These are phyloP conservation scores for Herpetospermum pedunculosum DNA, from an alignment of 306 rosid species.

Conservation along the genomic window DNA sequence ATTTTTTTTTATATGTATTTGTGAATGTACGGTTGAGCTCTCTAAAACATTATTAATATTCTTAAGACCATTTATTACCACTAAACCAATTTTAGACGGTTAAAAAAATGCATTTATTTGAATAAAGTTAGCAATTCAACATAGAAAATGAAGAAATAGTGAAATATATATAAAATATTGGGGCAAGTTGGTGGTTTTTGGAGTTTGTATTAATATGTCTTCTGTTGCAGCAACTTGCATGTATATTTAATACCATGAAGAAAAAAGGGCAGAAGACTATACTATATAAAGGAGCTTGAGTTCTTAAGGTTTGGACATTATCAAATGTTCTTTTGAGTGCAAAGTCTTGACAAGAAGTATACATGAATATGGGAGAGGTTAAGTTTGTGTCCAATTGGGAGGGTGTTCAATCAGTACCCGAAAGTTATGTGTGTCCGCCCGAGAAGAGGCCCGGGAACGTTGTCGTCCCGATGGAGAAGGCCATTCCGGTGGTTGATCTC, in stretches of 20 bases:
- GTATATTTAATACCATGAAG: not conserved
- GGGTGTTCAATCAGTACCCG: conserved; percentile 12
- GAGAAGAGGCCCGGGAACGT: conserved; percentile 23
- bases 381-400: conserved; percentile 25
- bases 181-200: not conserved
- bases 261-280: not conserved
- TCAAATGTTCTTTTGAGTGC: not conserved
- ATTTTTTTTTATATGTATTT: too few relatives aligned
- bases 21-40: too few relatives aligned
- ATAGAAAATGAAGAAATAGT: not conserved
- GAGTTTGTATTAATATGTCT: not conserved
- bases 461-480: not conserved
- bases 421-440: conserved; percentile 19
- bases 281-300: not conserved
- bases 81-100: too few relatives aligned
- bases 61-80: too few relatives aligned
- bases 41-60: too few relatives aligned
- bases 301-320: not conserved
- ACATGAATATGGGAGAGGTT: not conserved
- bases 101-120: too few relatives aligned
- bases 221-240: not conserved
- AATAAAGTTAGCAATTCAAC: too few relatives aligned
- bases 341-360: not conserved
- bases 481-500: conserved; percentile 48
- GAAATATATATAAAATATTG: not conserved